Base-by-base conservation (phyloP, 2,329 filamentous ascomycete genomes). In the Talaromyces verruculosus region DNA sequence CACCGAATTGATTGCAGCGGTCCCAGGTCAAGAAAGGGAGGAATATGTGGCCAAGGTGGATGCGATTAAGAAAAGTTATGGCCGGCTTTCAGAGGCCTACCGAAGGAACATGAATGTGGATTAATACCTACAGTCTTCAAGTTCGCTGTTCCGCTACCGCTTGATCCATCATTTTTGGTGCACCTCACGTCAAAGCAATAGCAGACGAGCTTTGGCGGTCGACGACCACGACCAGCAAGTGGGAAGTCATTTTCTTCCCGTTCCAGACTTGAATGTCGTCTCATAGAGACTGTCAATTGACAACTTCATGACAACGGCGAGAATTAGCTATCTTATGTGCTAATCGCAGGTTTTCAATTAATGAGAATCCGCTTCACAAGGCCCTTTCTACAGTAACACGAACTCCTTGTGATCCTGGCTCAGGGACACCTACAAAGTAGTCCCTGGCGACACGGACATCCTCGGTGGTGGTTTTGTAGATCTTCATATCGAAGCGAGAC, bases 381-480 rank as follows among this genome's bases (percentile, higher is more conserved):
- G 28, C n/a, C n/a, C 35, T 61, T 3, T 35, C 17, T 53, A 65
- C 28, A n/a, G 35, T n/a, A 61, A 51, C 60, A 19, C 60, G 35
- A 10, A 67, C 55, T 25, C 65, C 65, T 25, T 64, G 57, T 37
- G 65, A 67, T 17, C 55, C 65, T n/a, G 61, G 61, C 33, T 67
- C 45, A 8, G 65, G 61, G 1, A 64, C 65, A 30, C 65, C 65
- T 6, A 67, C 61, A 35, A 67, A 67, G 28, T 63, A 64, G 8
- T 67, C 65, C n/a, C 61, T 47, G 33, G 61, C 51, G 35, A 62
- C 25, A 15, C 68, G 67, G 8, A 76, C 71, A 60, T 78, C 75
- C 7, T 73, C 72, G 1, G 69, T 51, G 2, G 72, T 74, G 15
- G 77, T 78, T 43, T 77, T 70, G 63, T 71, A 74, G 22, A 77